Evolutionary conservation across 139 green algal species (phyloP).

Genomic region (Nannochloris sp.): DNA sequence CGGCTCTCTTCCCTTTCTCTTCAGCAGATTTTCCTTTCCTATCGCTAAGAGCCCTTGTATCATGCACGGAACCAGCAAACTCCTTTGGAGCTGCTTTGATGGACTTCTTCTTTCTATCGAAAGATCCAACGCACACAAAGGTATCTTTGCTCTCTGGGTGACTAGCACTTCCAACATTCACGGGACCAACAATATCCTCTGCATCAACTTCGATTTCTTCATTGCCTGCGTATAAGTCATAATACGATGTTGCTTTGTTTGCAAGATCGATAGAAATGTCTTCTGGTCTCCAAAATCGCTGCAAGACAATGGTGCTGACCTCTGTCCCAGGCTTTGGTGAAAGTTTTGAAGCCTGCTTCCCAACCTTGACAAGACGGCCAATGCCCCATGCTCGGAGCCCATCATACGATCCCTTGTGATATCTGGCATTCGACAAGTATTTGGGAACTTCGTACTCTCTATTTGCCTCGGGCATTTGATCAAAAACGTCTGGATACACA

Average conservation of each 20-base stretch:
- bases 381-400: slow-evolving; percentile 68
- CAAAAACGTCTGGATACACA: slow-evolving; percentile 48
- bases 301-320: slow-evolving; percentile 36
- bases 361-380: slow-evolving; percentile 51
- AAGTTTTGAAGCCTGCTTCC: slow-evolving; percentile 6
- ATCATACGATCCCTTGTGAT: slow-evolving; percentile 60
- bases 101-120: slow-evolving; percentile 32
- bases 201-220: slow-evolving; percentile 40
- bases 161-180: slow-evolving; percentile 31
- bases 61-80: not conserved
- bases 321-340: not conserved
- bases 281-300: slow-evolving; percentile 83
- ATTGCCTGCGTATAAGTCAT: slow-evolving; percentile 59
- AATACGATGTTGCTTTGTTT: slow-evolving; percentile 60
- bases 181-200: slow-evolving; percentile 44
- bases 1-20: not conserved
- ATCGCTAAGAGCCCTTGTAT: slow-evolving; percentile 7
- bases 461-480: slow-evolving; percentile 29
- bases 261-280: slow-evolving; percentile 64
- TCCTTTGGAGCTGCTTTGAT: slow-evolving; percentile 21
- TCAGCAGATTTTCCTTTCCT: slow-evolving; percentile 20
- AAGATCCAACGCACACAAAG: slow-evolving; percentile 40
- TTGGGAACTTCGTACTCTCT: slow-evolving; percentile 31
- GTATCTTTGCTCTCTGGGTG: slow-evolving; percentile 13
- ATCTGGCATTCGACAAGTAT: slow-evolving; percentile 46